Evolutionary conservation across 2,329 filamentous ascomycete genomes (phyloP), one percentile per base, ranked within the genome.

Genomic region (Penicillium sp.): DNA sequence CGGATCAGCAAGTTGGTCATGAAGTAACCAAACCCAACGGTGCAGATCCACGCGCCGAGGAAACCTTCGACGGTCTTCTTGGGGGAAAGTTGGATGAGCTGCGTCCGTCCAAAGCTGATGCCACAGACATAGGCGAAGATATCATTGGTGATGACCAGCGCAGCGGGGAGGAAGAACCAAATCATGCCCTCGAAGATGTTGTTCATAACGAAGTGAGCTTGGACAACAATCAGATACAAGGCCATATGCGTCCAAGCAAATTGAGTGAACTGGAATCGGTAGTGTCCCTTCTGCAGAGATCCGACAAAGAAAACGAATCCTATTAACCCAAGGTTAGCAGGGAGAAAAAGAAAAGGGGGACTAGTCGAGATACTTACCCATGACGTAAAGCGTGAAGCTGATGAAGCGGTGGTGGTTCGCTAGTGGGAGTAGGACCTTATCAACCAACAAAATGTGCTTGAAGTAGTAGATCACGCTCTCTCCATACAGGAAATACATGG

Each of bases 211-310:
- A 99, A 99, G 74, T 99, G 94, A 13, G 94, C 92, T 75, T 99
- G 92, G 6, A 96, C 92, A 36, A 97, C 93, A 67, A 99, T 97
- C 67, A 99, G 81, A 79, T 96, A 97, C 18, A 99, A 84, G 5
- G 95, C 94, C 92, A 99, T 97, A 74, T 99, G 94, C 13, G 94
- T 97, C 94, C 94, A 99, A 50, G 92, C 94, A 69, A 97, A 99
- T 75, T 99, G 94, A 59, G 92, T 96, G 77, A 99, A 99, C 76
- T 99, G 94, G 78, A 99, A 97, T 73, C 88, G 90, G 80, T 97
- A 97, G 76, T 97, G 90, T 39, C 93, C 92, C 63, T 95, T 93
- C 75, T 97, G 90, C 51, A 99, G 84, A 8, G 93, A 96, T 44
- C 85, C 88, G 66, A 99, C 94, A 72, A 99, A 99, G 80, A 96